phyloP scores from a whole-genome alignment of 2,329 filamentous ascomycete species.

The Lachnellula arida region DNA sequence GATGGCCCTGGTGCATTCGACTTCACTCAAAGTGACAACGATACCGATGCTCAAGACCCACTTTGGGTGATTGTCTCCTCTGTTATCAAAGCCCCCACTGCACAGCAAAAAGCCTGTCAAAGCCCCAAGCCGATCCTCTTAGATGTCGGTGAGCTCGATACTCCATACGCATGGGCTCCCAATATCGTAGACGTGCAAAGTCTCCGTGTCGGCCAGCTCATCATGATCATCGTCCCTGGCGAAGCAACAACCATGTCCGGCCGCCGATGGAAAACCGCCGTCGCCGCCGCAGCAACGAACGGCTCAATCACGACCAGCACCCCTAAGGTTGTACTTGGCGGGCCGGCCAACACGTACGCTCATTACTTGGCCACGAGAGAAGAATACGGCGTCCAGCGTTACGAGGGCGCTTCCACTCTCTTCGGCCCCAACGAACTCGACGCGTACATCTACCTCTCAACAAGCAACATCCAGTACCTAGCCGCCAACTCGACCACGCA shows the following conservation, averaged over 20 bases:
- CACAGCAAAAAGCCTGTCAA: constrained; percentile 49
- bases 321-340: constrained; percentile 75
- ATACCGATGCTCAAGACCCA: constrained; percentile 54
- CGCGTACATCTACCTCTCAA: constrained; percentile 80
- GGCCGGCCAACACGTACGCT: constrained; percentile 84
- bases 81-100: constrained; percentile 63
- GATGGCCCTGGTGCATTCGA: constrained; percentile 89
- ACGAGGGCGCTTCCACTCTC: constrained; percentile 87
- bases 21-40: constrained; percentile 80
- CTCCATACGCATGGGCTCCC: constrained; percentile 80
- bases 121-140: constrained; percentile 79
- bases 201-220: constrained; percentile 76
- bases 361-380: constrained; percentile 72
- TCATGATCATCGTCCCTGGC: constrained; percentile 77
- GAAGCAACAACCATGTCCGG: constrained; percentile 93
- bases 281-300: constrained; percentile 39
- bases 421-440: constrained; percentile 77
- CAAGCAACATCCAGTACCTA: constrained; percentile 65
- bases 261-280: constrained; percentile 71
- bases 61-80: constrained; percentile 73
- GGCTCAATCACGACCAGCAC: constrained; percentile 35
- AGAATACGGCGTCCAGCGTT: constrained; percentile 79
- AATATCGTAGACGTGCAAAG: constrained; percentile 88
- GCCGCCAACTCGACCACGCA: constrained; percentile 42
- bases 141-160: constrained; percentile 72